Percentiles rank a stretch among this genome's conserved stretches.
Conservation (phyloP, 306 rosid genomes). For the Cicer bijugum region DNA sequence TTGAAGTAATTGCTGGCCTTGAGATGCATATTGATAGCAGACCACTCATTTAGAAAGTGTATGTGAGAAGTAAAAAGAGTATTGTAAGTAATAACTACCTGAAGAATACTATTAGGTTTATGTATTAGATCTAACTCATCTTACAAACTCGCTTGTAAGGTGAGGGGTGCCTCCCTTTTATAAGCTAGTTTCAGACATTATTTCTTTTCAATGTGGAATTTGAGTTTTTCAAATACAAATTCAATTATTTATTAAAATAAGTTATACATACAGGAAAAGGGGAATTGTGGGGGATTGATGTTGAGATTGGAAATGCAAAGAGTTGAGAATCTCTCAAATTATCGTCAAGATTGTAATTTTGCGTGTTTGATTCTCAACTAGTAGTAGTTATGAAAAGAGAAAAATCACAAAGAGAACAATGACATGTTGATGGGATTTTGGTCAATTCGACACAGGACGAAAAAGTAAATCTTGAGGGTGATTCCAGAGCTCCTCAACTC, state of each 20-base stretch:
- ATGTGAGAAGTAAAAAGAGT: not conserved
- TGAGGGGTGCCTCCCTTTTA: too few relatives aligned
- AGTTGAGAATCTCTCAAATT: not conserved
- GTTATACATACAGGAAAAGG: not conserved
- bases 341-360: not conserved
- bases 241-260: not conserved
- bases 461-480: not conserved
- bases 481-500: not conserved
- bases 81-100: not conserved
- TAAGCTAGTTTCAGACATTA: too few relatives aligned
- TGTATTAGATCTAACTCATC: too few relatives aligned
- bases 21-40: slow-evolving; percentile 20
- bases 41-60: not conserved
- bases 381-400: not conserved
- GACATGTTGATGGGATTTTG: not conserved
- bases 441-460: not conserved
- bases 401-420: not conserved
- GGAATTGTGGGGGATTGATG: not conserved
- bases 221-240: not conserved
- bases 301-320: not conserved
- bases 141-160: too few relatives aligned
- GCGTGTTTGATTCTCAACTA: not conserved
- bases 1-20: slow-evolving; percentile 27
- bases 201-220: too few relatives aligned
- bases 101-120: not conserved